These are phyloP conservation scores for Cornus kousa DNA, from an alignment of 148 eudicot genomes.

Conservation along the genomic window DNA sequence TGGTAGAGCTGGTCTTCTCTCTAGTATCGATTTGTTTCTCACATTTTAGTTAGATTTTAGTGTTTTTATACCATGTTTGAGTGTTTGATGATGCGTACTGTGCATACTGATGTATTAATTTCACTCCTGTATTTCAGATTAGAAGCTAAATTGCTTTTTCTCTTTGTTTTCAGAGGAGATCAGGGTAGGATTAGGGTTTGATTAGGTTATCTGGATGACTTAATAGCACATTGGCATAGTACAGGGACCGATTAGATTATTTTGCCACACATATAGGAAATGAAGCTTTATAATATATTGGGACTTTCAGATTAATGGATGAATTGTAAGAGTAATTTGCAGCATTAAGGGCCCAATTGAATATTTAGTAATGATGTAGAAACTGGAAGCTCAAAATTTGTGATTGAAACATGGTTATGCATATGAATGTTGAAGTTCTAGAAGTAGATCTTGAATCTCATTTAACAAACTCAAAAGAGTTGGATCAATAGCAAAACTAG, in stretches of 20 bases:
- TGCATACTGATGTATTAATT: background rate
- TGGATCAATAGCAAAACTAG: too few relatives aligned
- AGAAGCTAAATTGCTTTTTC: background rate
- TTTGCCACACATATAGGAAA: background rate
- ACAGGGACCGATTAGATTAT: background rate
- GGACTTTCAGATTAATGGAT: background rate
- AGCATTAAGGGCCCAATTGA: too few relatives aligned
- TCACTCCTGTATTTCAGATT: background rate
- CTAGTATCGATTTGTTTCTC: background rate
- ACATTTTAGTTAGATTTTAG: background rate
- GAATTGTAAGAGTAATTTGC: background rate
- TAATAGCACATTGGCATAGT: background rate
- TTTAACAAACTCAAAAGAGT: too few relatives aligned
- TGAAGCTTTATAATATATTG: background rate
- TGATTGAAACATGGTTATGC: too few relatives aligned
- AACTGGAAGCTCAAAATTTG: too few relatives aligned
- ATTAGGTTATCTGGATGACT: background rate
- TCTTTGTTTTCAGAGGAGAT: background rate
- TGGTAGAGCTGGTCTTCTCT: background rate
- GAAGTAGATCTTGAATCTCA: too few relatives aligned
- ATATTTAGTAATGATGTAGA: too few relatives aligned
- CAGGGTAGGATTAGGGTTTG: slow-evolving; percentile 6
- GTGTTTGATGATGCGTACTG: background rate
- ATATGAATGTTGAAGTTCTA: too few relatives aligned
- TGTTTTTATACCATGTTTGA: too few relatives aligned